Conservation (phyloP, 1,139 yeast genomes). For the Scheffersomyces illinoinensis region DNA sequence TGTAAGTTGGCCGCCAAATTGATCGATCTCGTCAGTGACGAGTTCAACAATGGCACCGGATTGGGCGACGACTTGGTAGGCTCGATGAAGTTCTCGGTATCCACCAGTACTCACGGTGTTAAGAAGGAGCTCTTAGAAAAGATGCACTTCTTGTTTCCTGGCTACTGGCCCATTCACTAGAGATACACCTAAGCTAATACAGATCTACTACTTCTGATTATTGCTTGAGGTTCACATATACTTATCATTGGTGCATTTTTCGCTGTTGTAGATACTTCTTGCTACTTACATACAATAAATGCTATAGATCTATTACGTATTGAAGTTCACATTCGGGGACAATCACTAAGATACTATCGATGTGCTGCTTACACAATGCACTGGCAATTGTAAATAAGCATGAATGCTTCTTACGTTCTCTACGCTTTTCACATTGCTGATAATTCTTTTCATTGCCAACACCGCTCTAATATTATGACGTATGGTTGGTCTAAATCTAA, state of each 20-base stretch:
- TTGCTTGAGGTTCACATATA: not conserved
- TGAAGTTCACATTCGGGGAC: not conserved
- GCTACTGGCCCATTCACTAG: conserved; percentile 65
- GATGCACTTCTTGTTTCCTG: conserved; percentile 89
- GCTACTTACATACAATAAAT: not conserved
- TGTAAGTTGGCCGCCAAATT: conserved; percentile 70
- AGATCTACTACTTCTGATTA: not conserved
- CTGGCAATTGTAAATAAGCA: not conserved
- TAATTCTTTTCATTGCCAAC: no score
- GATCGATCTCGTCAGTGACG: conserved; percentile 64
- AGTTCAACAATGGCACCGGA: conserved; percentile 51
- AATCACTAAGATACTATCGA: not conserved
- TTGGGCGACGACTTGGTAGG: conserved; percentile 75
- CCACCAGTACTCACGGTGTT: conserved; percentile 77
- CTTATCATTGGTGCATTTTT: not conserved
- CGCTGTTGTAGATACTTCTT: not conserved
- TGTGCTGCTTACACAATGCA: not conserved
- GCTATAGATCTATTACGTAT: not conserved
- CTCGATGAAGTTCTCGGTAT: conserved; percentile 76
- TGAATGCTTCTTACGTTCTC: no score
- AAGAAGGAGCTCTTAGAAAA: conserved; percentile 72
- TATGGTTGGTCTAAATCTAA: no score
- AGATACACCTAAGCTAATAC: not conserved
- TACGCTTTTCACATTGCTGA: no score
- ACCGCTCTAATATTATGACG: no score